phyloP scores from a whole-genome alignment of 2,329 filamentous ascomycete species.

The Fusarium setosum region DNA sequence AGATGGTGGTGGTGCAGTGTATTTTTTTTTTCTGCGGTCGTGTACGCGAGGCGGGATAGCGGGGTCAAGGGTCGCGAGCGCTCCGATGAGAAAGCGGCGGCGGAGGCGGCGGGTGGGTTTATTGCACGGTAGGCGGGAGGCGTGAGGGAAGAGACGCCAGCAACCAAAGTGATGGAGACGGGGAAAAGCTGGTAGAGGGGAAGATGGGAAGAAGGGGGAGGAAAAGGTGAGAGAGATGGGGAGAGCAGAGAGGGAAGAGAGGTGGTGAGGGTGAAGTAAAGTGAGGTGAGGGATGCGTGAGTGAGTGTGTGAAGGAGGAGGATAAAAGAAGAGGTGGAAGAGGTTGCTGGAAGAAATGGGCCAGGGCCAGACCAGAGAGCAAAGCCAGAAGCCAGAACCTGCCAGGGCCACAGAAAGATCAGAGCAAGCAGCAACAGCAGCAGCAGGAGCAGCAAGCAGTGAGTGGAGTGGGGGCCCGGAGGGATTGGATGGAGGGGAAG shows the following conservation, averaged over 20 bases:
- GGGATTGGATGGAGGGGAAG: constrained; percentile 33
- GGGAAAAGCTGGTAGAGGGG: constrained; percentile 37
- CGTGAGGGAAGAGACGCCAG: constrained; percentile 38
- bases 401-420: constrained; percentile 7
- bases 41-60: constrained; percentile 47
- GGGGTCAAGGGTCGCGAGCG: constrained; percentile 47
- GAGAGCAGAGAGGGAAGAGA: constrained; percentile 36
- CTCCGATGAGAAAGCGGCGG: constrained; percentile 38
- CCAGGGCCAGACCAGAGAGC: constrained; percentile 28
- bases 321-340: constrained; percentile 33
- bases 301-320: constrained; percentile 31
- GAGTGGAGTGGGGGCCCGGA: constrained; percentile 12
- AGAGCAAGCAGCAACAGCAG: constrained; percentile 20
- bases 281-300: constrained; percentile 43
- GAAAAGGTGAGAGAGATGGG: constrained; percentile 39
- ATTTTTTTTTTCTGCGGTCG: constrained; percentile 46
- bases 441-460: constrained; percentile 15
- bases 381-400: constrained; percentile 12
- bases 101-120: constrained; percentile 32
- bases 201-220: constrained; percentile 41
- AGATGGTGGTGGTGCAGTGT: constrained; percentile 37
- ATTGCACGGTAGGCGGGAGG: constrained; percentile 34
- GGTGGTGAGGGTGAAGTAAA: constrained; percentile 47
- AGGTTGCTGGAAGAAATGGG: constrained; percentile 29
- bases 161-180: constrained; percentile 29